These are phyloP conservation scores for Wallacemonas sp. DNA, from an alignment of 208 protist species.

Conservation along the genomic window DNA sequence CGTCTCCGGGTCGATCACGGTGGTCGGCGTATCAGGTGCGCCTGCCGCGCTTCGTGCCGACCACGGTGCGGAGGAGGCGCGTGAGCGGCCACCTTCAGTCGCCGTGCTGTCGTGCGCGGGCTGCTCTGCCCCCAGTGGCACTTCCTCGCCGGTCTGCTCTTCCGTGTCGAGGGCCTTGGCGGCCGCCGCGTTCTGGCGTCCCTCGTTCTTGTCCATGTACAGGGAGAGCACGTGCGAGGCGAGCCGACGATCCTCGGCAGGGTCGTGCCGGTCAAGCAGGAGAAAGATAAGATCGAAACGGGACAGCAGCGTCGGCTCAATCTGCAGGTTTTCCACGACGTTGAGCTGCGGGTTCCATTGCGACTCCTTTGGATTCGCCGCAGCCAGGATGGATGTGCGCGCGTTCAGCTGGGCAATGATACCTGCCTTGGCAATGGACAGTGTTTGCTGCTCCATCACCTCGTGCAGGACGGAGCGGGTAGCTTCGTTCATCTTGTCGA, in stretches of 20 bases:
- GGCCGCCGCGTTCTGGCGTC: neutral
- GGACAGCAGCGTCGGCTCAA: slow-evolving; percentile 98
- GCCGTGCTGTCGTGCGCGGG: neutral
- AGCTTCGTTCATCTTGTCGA: slow-evolving; percentile 99
- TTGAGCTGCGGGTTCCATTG: slow-evolving; percentile 97
- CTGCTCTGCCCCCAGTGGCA: neutral
- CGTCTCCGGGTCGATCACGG: slow-evolving; percentile 25
- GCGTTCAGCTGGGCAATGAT: slow-evolving; percentile 99
- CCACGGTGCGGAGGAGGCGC: slow-evolving; percentile 9
- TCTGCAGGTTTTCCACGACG: slow-evolving; percentile 98
- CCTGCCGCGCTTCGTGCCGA: neutral
- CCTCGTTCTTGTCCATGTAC: slow-evolving; percentile 84
- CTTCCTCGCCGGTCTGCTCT: neutral
- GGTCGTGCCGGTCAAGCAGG: slow-evolving; percentile 95
- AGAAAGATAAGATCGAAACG: slow-evolving; percentile 99
- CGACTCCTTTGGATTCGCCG: slow-evolving; percentile 98
- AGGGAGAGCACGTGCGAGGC: slow-evolving; percentile 97
- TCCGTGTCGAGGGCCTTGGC: neutral
- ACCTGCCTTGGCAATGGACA: slow-evolving; percentile 99
- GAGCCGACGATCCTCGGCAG: slow-evolving; percentile 90
- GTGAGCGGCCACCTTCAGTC: slow-evolving; percentile 2
- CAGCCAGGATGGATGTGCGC: slow-evolving; percentile 98
- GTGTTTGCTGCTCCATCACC: slow-evolving; percentile 99
- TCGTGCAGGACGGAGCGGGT: slow-evolving; percentile 99
- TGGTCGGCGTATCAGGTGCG: neutral